Evolutionary conservation across 805 yeast genomes (phyloP), one percentile per base, ranked within the genome.

Genomic region (Candida incommunis): DNA sequence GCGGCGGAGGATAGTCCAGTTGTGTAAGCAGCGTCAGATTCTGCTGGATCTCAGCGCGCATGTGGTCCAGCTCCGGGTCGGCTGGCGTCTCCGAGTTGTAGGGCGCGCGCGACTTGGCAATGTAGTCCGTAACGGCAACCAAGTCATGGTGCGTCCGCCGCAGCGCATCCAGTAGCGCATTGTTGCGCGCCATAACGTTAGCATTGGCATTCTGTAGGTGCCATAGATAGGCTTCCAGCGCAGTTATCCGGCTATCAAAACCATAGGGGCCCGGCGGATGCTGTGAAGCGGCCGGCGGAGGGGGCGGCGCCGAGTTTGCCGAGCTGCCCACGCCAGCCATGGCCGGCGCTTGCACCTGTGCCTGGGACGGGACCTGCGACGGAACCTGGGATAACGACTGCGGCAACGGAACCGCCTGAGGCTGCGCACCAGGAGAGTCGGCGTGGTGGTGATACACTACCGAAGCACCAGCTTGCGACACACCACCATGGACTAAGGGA

Each of bases 161-260:
- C 3, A 52, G 43, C 20, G 40, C 22, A 22, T 50, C 55, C 15
- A 35, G 22, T 11, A 52, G 43, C 15, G 43, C 27, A 22, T 42
- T 31, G 34, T 41, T 44, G n/a, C 48, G 35, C n/a, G 23, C 40
- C 21, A 34, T 23, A 23, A 49, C 41, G 9, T 45, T 43, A 22
- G 22, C 15, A 41, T 50, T 49, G 15, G 47, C 18, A 23, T 50
- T 53, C 24, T 45, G 48, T 9, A 50, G 47, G 25, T 45, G 23
- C 46, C 46, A 50, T 1, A 47, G 40, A n/a, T 42, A 24, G 31
- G 45, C 46, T 27, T 51, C 55, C 31, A 51, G 40, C 4, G 44
- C 29, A 22, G 26, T 34, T 15, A 51, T 20, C 15, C 53, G 40
- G 9, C 43, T 23, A 4, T 49, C 46, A 80, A 65, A 18, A 86